phyloP scores from a whole-genome alignment of 768 basidiomycete genomes.

The Tulasnella sp. region DNA sequence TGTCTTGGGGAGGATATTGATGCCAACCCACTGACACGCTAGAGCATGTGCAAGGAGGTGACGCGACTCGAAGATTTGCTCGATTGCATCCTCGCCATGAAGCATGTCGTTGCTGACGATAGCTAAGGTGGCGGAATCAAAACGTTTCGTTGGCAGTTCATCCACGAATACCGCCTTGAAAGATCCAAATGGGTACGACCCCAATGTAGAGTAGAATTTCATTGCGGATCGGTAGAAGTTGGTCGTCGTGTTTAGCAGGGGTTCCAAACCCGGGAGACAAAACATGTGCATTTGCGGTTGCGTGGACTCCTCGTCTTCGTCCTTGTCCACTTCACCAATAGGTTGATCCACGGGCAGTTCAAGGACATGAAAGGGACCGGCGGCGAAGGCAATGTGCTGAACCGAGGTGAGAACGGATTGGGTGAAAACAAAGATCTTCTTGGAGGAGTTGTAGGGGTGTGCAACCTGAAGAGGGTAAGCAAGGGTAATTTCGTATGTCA shows the following conservation, averaged over 20 bases:
- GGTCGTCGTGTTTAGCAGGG: conserved; percentile 53
- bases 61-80: conserved; percentile 83
- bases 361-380: conserved; percentile 81
- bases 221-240: conserved; percentile 76
- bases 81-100: conserved; percentile 78
- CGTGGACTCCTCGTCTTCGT: conserved; percentile 45
- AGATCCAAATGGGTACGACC: conserved; percentile 91
- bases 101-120: conserved; percentile 69
- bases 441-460: conserved; percentile 86
- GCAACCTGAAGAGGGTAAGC: conserved; percentile 45
- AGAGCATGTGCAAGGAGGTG: conserved; percentile 77
- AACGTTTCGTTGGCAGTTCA: conserved; percentile 66
- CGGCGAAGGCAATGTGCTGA: conserved; percentile 94
- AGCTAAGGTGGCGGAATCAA: conserved; percentile 75
- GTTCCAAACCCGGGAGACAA: conserved; percentile 81
- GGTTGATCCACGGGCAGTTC: conserved; percentile 51
- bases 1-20: conserved; percentile 87
- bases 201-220: conserved; percentile 81
- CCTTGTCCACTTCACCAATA: conserved; percentile 31
- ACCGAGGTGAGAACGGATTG: conserved; percentile 79
- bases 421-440: conserved; percentile 87
- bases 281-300: conserved; percentile 75
- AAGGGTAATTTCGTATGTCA: conserved; percentile 15
- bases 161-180: conserved; percentile 93
- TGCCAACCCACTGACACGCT: conserved; percentile 92